Evolutionary conservation across 768 basidiomycete genomes (phyloP).

Genomic region (Porphyrellus cyaneotinctus): DNA sequence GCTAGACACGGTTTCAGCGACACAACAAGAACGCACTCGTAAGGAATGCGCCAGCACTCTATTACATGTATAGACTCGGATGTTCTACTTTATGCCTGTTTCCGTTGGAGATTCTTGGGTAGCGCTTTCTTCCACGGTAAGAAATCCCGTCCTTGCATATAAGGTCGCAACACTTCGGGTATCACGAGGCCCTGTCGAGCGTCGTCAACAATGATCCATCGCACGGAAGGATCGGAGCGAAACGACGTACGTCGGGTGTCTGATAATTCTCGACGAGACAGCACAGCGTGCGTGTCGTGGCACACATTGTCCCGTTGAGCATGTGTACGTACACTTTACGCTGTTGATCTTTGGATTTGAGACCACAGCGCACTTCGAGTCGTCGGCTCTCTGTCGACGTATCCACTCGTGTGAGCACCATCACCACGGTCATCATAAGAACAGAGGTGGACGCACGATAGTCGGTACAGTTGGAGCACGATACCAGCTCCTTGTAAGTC

Average conservation of each 20-base stretch:
- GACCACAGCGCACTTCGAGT: slow-evolving; percentile 89
- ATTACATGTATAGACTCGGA: too few species aligned
- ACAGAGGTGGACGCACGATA: slow-evolving; percentile 69
- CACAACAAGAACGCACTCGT: not conserved
- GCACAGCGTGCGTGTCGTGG: slow-evolving; percentile 94
- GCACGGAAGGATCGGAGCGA: not conserved
- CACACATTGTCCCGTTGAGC: slow-evolving; percentile 97
- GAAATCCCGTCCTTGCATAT: slow-evolving; percentile 95
- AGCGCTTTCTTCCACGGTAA: slow-evolving; percentile 79
- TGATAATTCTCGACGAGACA: slow-evolving; percentile 99
- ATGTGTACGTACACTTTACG: slow-evolving; percentile 97
- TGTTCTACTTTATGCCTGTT: slow-evolving; percentile 48
- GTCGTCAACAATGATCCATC: not conserved
- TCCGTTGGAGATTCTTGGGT: slow-evolving; percentile 75
- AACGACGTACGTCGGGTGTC: slow-evolving; percentile 74
- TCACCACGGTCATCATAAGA: not conserved
- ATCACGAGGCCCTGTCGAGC: slow-evolving; percentile 75
- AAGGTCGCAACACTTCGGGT: slow-evolving; percentile 86
- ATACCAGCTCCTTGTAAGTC: slow-evolving; percentile 94
- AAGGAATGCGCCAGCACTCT: too few species aligned
- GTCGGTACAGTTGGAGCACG: slow-evolving; percentile 97
- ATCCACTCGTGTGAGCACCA: not conserved
- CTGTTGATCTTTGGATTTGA: slow-evolving; percentile 86
- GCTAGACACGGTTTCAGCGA: slow-evolving; percentile 5
- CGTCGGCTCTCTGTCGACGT: slow-evolving; percentile 80